Evolutionary conservation across 2,329 filamentous ascomycete species (phyloP).

Genomic region (Achaetomium macrosporum): DNA sequence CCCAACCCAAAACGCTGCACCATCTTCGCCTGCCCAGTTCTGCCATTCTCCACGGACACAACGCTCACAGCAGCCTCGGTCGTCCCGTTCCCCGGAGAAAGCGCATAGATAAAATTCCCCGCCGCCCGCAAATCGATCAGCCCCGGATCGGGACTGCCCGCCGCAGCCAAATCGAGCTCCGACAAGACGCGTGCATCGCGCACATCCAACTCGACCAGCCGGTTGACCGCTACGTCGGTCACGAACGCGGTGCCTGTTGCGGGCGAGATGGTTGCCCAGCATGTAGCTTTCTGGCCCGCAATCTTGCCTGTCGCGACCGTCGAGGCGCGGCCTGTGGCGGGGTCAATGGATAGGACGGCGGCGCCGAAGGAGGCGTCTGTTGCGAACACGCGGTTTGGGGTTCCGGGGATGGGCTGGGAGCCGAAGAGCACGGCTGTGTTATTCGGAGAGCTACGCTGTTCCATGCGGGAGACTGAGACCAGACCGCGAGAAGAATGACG

Average conservation of each 20-base stretch:
- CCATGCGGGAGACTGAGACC: neutral
- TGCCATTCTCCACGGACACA: slow-evolving; percentile 28
- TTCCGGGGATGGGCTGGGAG: slow-evolving; percentile 39
- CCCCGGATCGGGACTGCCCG: slow-evolving; percentile 42
- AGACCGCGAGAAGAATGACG: neutral
- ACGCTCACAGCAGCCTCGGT: slow-evolving; percentile 34
- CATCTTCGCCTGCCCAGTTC: slow-evolving; percentile 17
- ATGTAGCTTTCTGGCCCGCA: slow-evolving; percentile 48
- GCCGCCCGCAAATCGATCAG: slow-evolving; percentile 49
- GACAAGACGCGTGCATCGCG: slow-evolving; percentile 42
- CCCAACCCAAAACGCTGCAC: slow-evolving; percentile 32
- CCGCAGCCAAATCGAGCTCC: slow-evolving; percentile 36
- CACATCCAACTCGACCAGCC: slow-evolving; percentile 43
- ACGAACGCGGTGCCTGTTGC: slow-evolving; percentile 50
- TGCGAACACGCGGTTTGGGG: slow-evolving; percentile 39
- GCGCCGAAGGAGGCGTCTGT: slow-evolving; percentile 55
- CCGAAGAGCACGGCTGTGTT: slow-evolving; percentile 55
- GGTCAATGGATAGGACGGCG: slow-evolving; percentile 41
- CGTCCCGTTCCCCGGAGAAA: slow-evolving; percentile 48
- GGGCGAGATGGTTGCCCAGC: slow-evolving; percentile 49
- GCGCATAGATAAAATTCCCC: slow-evolving; percentile 52
- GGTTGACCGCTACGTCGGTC: slow-evolving; percentile 47
- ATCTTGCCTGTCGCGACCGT: slow-evolving; percentile 38
- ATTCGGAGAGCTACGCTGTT: slow-evolving; percentile 33
- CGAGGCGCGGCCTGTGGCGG: slow-evolving; percentile 27